A percentile compares a stretch with the other conserved stretches of the same genome.
phyloP scores from a whole-genome alignment of 2,329 filamentous ascomycete species.

The Chaetomium olivaceum region DNA sequence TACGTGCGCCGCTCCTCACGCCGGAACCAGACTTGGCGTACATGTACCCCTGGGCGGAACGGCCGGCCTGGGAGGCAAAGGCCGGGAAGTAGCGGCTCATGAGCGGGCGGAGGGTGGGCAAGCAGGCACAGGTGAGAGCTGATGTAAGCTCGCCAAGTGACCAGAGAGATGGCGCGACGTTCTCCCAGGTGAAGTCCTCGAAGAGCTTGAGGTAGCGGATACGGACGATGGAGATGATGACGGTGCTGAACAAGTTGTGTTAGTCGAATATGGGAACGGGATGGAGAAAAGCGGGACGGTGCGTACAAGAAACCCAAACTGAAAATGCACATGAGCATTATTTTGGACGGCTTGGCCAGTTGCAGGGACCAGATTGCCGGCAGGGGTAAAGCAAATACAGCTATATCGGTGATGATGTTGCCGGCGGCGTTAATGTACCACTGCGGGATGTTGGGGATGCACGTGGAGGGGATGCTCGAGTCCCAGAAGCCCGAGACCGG shows the following conservation, averaged over 20 bases:
- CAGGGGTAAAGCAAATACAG: slow-evolving; percentile 40
- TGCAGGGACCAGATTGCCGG: slow-evolving; percentile 39
- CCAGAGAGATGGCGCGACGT: slow-evolving; percentile 39
- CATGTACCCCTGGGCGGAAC: slow-evolving; percentile 6
- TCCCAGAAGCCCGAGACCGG: slow-evolving; percentile 42
- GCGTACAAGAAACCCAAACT: slow-evolving; percentile 43
- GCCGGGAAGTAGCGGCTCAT: slow-evolving; percentile 26
- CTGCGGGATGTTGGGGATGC: slow-evolving; percentile 38
- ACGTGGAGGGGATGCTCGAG: slow-evolving; percentile 28
- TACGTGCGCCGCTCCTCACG: neutral
- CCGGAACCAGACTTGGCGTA: neutral
- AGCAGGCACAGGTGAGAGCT: slow-evolving; percentile 41
- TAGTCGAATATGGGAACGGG: neutral
- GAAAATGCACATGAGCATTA: slow-evolving; percentile 41
- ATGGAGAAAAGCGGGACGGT: no score
- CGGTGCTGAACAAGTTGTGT: slow-evolving; percentile 31
- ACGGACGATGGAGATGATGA: slow-evolving; percentile 42
- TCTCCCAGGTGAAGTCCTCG: slow-evolving; percentile 41
- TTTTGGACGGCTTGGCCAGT: slow-evolving; percentile 37
- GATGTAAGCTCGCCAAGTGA: slow-evolving; percentile 40
- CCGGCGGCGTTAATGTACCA: slow-evolving; percentile 42
- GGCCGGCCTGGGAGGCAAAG: slow-evolving; percentile 14
- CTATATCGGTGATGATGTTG: slow-evolving; percentile 42
- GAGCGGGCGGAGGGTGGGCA: slow-evolving; percentile 38
- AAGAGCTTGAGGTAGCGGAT: slow-evolving; percentile 40